Base-by-base conservation (phyloP, 257 asterid genomes). In the Apocynum venetum region DNA sequence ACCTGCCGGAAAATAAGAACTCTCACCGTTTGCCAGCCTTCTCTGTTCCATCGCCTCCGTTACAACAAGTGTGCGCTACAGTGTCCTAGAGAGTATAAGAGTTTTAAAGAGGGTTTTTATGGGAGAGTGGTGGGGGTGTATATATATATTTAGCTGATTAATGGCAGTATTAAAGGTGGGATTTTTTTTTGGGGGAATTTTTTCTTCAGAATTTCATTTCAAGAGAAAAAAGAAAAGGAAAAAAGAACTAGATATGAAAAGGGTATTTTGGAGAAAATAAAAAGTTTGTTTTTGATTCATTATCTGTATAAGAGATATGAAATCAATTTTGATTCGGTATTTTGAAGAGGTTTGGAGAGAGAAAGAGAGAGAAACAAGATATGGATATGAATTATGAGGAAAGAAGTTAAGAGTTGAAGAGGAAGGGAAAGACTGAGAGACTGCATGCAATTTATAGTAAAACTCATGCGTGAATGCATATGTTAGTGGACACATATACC, bases 11-110 rank as follows among this genome's bases (percentile, higher is more conserved):
- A 77, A 75, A 53, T 48, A 71, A 75, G 74, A 83, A 72, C 15
- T 20, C 19, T 20, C 55, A 31, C 35, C 12, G 80, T 43, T 82
- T 75, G 41, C 73, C 11, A 72, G n/a, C 64, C 76, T 77, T 72
- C 78, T 64, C 36, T 73, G 84, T 25, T 88, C 91, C 95, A 89
- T 89, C 71, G 83, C 84, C 83, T 66, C 82, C 82, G 74, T 72
- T 61, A 78, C 47, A 72, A 67, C 60, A 4, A 55, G 51, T 2
- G 52, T 25, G 3, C 13, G 5, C 3, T 20, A 41, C 35, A 65
- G 44, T 61, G n/a, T 68, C 68, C n/a, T 8, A 19, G 35, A 15
- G 79, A 40, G 68, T 65, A 55, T 49, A 63, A 65, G 72, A 64
- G 73, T 57, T 80, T 6, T 40, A 41, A 41, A 4, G 64, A 74